phyloP scores from a whole-genome alignment of 2,329 filamentous ascomycete species.

The Xylaria sp. region DNA sequence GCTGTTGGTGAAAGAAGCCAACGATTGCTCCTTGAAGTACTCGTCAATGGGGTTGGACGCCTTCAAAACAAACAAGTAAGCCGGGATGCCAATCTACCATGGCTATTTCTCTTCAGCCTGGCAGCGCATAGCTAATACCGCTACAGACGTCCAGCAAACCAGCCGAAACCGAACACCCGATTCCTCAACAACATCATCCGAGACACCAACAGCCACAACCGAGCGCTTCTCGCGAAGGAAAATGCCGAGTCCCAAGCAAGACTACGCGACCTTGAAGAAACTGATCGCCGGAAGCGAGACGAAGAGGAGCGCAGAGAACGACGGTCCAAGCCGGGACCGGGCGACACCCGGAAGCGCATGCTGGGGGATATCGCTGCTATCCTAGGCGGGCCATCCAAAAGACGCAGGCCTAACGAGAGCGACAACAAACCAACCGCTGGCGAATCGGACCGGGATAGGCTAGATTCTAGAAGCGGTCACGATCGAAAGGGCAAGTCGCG shows the following conservation, averaged over 20 bases:
- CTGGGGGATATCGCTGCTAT: conserved; percentile 67
- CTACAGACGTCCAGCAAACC: conserved; percentile 61
- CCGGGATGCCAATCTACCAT: neutral
- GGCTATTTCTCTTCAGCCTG: neutral
- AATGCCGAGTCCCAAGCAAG: conserved; percentile 77
- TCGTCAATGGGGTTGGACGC: conserved; percentile 76
- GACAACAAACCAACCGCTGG: conserved; percentile 22
- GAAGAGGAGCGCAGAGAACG: conserved; percentile 40
- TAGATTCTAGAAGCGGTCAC: conserved; percentile 24
- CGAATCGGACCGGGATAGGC: conserved; percentile 5
- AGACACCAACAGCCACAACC: conserved; percentile 88
- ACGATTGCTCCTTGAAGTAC: conserved; percentile 73
- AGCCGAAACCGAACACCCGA: conserved; percentile 87
- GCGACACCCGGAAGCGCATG: conserved; percentile 62
- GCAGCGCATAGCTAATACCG: conserved; percentile 8
- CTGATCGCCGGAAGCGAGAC: conserved; percentile 50
- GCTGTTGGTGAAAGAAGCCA: conserved; percentile 81
- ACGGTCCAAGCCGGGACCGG: conserved; percentile 52
- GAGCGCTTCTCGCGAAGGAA: conserved; percentile 82
- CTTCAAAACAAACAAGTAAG: conserved; percentile 57
- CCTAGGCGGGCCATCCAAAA: conserved; percentile 52
- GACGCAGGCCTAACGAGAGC: conserved; percentile 40
- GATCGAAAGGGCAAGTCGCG: conserved; percentile 24
- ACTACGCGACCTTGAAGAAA: conserved; percentile 64
- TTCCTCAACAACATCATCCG: conserved; percentile 89